Percentiles rank a stretch among this genome's conserved stretches.
Evolutionary conservation across 1,284 basidiomycete species (phyloP).

Genomic region (Bondarzewia mesenterica): DNA sequence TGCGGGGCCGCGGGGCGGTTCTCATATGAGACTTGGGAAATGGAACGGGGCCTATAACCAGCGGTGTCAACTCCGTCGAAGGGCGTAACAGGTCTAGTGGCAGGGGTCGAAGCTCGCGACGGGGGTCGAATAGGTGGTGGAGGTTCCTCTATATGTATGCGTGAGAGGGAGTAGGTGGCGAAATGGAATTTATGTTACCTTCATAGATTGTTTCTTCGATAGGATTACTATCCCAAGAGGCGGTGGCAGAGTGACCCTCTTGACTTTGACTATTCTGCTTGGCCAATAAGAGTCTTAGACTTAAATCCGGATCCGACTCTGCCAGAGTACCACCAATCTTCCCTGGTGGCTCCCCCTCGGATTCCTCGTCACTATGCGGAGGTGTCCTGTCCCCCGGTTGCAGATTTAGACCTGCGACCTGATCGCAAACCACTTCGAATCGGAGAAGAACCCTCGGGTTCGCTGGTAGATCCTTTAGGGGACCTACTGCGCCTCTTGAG

Average conservation of each 20-base stretch:
- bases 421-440: constrained; percentile 19
- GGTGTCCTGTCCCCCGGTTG: constrained; percentile 22
- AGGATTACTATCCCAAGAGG: constrained; percentile 34
- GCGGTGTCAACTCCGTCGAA: constrained; percentile 11
- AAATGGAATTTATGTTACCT: constrained; percentile 32
- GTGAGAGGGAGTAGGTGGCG: background rate
- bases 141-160: constrained; percentile 45
- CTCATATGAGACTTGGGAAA: constrained; percentile 39
- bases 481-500: constrained; percentile 41
- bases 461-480: constrained; percentile 38
- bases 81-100: constrained; percentile 24
- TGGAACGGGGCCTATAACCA: constrained; percentile 19
- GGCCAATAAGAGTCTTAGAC: constrained; percentile 68
- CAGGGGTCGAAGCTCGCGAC: constrained; percentile 41
- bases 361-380: constrained; percentile 26
- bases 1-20: constrained; percentile 63
- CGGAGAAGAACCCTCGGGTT: constrained; percentile 29
- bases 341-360: constrained; percentile 19
- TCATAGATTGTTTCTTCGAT: constrained; percentile 66
- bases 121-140: constrained; percentile 43
- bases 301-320: constrained; percentile 66
- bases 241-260: constrained; percentile 33
- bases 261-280: constrained; percentile 76
- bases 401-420: constrained; percentile 31
- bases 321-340: no score